Percentiles rank a stretch among this genome's conserved stretches.
Conservation (phyloP, 345 rosid genomes). For the Salix exigua region DNA sequence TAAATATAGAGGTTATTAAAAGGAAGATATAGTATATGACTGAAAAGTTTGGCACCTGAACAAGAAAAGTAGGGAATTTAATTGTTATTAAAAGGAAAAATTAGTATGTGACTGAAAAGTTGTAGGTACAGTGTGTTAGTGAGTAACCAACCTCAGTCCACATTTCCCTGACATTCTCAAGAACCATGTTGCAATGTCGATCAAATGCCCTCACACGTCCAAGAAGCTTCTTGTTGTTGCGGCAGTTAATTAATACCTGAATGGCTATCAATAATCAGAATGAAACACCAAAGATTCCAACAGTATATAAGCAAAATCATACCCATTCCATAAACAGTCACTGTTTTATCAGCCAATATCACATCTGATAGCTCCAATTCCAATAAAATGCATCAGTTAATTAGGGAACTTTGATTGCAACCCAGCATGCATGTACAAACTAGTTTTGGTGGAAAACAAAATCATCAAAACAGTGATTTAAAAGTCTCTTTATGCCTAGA, state of each 20-base stretch:
- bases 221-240: slow-evolving; percentile 79
- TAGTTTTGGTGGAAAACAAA: slow-evolving; percentile 5
- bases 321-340: not conserved
- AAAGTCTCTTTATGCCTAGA: not conserved
- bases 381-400: not conserved
- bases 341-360: slow-evolving; percentile 17
- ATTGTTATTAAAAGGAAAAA: not conserved
- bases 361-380: slow-evolving; percentile 9
- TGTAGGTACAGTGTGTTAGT: slow-evolving; percentile 1
- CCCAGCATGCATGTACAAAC: not conserved
- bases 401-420: not conserved
- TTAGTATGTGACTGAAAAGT: not conserved
- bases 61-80: not conserved
- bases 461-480: not conserved
- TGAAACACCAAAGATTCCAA: not conserved
- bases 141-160: slow-evolving; percentile 83
- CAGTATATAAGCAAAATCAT: not conserved
- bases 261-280: not conserved
- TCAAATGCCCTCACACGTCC: slow-evolving; percentile 97
- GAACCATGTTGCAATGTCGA: slow-evolving; percentile 98
- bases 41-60: slow-evolving; percentile 58
- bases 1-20: not conserved
- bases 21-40: not conserved
- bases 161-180: slow-evolving; percentile 98
- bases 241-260: slow-evolving; percentile 88